Base-by-base conservation (phyloP, 345 rosid species). In the Fremontodendron californicum region DNA sequence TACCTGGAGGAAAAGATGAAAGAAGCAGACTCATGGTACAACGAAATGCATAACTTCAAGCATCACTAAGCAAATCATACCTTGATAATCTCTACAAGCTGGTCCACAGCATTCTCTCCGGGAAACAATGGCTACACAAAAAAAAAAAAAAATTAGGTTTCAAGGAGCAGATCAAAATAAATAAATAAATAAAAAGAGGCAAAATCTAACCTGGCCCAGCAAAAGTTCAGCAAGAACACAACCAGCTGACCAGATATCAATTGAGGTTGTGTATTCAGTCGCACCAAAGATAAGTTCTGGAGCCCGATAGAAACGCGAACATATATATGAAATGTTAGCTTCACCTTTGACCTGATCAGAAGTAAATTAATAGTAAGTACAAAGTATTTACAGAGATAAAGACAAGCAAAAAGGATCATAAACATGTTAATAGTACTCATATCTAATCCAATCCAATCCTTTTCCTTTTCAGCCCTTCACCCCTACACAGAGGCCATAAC, bases 71-170 rank as follows among this genome's bases (percentile, higher is more conserved):
- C 46, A 63, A 73, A 16, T 15, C 73, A 79, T 82, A 93, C 98
- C 87, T 91, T 93, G 70, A 93, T 93, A n/a, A 93, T 92, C 90
- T 93, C 98, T 62, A 93, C 98, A 42, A 93, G 98, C 85, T 93
- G 98, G 73, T 89, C 98, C 21, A 93, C 98, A 5, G 95, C 98
- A 80, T 90, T 93, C 81, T 92, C 98, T 82, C 98, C 98, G 0
- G 98, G 98, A 76, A 93, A 93, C 9, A 93, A 81, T 27, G 98
- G 98, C 98, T 93, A 87, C 29, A 75, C 66, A 80, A 73, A 33
- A 33, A 55, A 51, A 67, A 11, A 57, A 10, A 70, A 66, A 64
- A n/a, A 19, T n/a, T n/a, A 27, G 61, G 35, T 6, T 7, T 2
- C 19, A 55, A 46, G 57, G 31, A 49, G 39, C 43, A 45, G 69